Evolutionary conservation across 805 yeast species (phyloP).

Genomic region (Wickerhamomyces rabaulensis): DNA sequence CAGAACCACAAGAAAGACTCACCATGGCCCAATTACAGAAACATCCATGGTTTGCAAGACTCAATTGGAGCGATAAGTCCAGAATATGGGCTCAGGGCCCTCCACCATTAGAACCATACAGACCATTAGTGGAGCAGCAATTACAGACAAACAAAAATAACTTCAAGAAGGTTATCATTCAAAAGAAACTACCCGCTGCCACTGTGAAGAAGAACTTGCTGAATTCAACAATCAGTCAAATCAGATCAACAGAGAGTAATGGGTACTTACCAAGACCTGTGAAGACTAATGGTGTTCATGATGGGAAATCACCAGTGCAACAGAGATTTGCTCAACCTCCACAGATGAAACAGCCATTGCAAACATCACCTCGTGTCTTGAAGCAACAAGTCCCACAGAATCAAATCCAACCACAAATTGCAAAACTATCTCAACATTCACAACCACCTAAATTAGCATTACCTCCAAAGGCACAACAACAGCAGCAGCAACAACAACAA

Average conservation of each 20-base stretch:
- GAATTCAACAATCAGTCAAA: slow-evolving; percentile 21
- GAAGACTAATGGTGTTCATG: background rate
- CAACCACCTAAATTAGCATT: background rate
- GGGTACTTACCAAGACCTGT: background rate
- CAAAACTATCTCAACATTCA: background rate
- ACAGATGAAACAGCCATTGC: slow-evolving; percentile 10
- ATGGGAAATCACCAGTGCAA: background rate
- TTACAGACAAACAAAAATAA: slow-evolving; percentile 14
- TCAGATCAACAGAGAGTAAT: slow-evolving; percentile 9
- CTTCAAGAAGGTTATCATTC: slow-evolving; percentile 15
- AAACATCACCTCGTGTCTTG: background rate
- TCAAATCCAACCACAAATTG: background rate
- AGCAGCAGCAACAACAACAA: no score
- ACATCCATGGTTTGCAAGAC: slow-evolving; percentile 65
- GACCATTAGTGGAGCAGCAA: slow-evolving; percentile 31
- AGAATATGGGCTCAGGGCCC: slow-evolving; percentile 64
- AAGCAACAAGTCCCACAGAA: background rate
- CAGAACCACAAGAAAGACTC: slow-evolving; percentile 67
- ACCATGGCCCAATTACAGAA: slow-evolving; percentile 50
- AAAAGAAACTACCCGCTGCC: slow-evolving; percentile 14
- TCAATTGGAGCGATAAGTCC: slow-evolving; percentile 63
- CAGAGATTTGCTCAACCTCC: background rate
- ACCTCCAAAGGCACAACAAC: background rate
- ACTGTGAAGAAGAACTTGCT: slow-evolving; percentile 20
- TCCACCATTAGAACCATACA: slow-evolving; percentile 68